Evolutionary conservation across 768 basidiomycete species (phyloP).

Genomic region (Naganishia randhawae): DNA sequence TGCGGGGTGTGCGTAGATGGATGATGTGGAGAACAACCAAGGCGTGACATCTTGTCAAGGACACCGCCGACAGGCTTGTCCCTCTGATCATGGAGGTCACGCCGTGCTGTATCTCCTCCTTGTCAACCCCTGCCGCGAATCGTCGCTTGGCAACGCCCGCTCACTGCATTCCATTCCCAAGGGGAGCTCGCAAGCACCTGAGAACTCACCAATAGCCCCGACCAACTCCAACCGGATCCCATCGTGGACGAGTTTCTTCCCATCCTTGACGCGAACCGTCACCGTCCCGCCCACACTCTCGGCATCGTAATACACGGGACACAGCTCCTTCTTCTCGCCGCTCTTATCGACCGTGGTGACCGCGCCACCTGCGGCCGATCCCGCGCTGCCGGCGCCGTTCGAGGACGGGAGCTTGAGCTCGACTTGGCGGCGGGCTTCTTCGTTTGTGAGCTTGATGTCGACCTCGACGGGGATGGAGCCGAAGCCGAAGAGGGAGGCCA

Average conservation of each 20-base stretch:
- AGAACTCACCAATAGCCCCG: constrained; percentile 79
- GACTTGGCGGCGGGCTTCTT: constrained; percentile 80
- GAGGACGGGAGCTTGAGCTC: constrained; percentile 53
- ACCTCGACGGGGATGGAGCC: constrained; percentile 77
- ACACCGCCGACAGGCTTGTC: too few relatives aligned
- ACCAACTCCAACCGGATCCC: constrained; percentile 98
- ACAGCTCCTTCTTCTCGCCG: constrained; percentile 74
- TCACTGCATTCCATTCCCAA: too few relatives aligned
- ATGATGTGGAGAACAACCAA: too few relatives aligned
- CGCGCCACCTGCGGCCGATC: not conserved
- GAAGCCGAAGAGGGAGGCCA: constrained; percentile 85
- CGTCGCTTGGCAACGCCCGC: too few relatives aligned
- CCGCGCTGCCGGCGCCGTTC: not conserved
- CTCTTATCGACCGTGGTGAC: constrained; percentile 54
- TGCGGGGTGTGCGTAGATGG: too few relatives aligned
- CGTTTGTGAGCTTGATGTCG: constrained; percentile 79
- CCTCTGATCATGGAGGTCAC: too few relatives aligned
- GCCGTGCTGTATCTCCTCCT: too few relatives aligned
- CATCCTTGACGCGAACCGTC: constrained; percentile 81
- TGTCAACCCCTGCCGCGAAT: too few relatives aligned
- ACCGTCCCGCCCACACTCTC: constrained; percentile 89
- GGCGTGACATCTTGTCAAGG: too few relatives aligned
- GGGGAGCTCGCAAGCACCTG: too few relatives aligned
- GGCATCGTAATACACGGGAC: constrained; percentile 93
- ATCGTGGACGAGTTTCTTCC: constrained; percentile 89